Percentiles rank a stretch among this genome's conserved stretches.
phyloP scores from a whole-genome alignment of 2,329 filamentous ascomycete species.

The Thermothelomyces thermophilus region DNA sequence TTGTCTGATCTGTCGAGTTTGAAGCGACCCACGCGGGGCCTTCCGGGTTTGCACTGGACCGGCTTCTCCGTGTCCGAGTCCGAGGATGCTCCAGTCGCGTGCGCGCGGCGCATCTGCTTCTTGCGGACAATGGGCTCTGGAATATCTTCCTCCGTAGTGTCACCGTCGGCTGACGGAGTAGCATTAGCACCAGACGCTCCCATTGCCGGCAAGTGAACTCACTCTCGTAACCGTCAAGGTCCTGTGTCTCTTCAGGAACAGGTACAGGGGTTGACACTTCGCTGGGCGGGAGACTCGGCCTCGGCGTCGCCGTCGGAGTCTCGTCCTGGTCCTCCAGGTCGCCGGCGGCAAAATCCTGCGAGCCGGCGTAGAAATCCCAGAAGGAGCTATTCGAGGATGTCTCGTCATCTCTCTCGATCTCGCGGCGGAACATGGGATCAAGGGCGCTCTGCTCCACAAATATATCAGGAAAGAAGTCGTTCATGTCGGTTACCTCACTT shows the following conservation, averaged over 20 bases:
- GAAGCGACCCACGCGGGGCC: slow-evolving; percentile 50
- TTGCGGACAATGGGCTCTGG: slow-evolving; percentile 46
- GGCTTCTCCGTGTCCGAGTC: slow-evolving; percentile 46
- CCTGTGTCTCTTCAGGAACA: slow-evolving; percentile 31
- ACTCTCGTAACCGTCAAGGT: slow-evolving; percentile 55
- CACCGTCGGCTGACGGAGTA: slow-evolving; percentile 45
- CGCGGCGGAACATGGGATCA: slow-evolving; percentile 64
- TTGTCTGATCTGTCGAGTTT: slow-evolving; percentile 47
- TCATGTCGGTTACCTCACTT: slow-evolving; percentile 51
- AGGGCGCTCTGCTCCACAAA: slow-evolving; percentile 70
- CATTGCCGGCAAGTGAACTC: slow-evolving; percentile 34
- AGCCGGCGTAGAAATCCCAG: slow-evolving; percentile 53
- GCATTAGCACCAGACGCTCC: slow-evolving; percentile 33
- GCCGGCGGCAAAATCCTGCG: slow-evolving; percentile 33
- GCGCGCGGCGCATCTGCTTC: slow-evolving; percentile 33
- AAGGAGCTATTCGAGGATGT: slow-evolving; percentile 53
- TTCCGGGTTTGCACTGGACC: slow-evolving; percentile 38
- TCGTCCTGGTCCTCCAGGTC: slow-evolving; percentile 35
- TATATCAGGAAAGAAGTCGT: slow-evolving; percentile 67
- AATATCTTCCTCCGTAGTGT: slow-evolving; percentile 55
- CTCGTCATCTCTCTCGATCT: slow-evolving; percentile 63
- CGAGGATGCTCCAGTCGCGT: slow-evolving; percentile 35
- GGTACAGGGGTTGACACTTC: slow-evolving; percentile 31
- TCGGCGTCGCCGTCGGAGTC: slow-evolving; percentile 38
- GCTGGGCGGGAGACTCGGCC: slow-evolving; percentile 30